phyloP scores from a whole-genome alignment of 192 early-diverging fungal genomes.

The Cetraspora pellucida region DNA sequence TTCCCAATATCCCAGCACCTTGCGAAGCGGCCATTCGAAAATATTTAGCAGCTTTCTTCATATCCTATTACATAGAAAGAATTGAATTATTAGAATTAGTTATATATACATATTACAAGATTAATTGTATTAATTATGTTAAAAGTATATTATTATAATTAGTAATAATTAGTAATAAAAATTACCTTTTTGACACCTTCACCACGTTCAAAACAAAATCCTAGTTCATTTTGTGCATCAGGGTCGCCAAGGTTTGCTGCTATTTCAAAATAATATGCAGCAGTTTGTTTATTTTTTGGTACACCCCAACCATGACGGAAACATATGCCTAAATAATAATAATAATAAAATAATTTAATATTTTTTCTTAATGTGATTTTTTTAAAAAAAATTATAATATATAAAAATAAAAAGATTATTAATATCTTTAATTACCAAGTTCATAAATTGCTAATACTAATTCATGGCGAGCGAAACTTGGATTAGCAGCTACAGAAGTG shows the following conservation, averaged over 20 bases:
- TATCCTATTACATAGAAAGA: not conserved
- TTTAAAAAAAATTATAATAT: too few species aligned
- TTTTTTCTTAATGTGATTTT: too few species aligned
- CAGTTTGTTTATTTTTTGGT: conserved; percentile 69
- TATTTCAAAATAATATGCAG: conserved; percentile 80
- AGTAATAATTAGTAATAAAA: not conserved
- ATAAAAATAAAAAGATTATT: not conserved
- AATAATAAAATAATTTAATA: not conserved
- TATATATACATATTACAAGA: not conserved
- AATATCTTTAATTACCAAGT: conserved; percentile 50
- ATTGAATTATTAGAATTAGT: not conserved
- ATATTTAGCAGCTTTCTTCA: conserved; percentile 69
- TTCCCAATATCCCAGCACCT: conserved; percentile 73
- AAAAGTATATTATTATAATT: not conserved
- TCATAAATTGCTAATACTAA: conserved; percentile 83
- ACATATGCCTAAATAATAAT: conserved; percentile 44
- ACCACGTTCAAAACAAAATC: conserved; percentile 61
- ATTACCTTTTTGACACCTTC: conserved; percentile 58
- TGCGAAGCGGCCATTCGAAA: conserved; percentile 76
- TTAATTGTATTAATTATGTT: not conserved
- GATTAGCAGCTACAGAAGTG: conserved; percentile 30
- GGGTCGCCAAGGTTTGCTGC: conserved; percentile 76
- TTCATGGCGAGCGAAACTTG: conserved; percentile 56
- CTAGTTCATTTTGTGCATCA: conserved; percentile 68
- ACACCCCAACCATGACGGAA: conserved; percentile 86